Percentiles rank a stretch among this genome's conserved stretches.
Conservation (phyloP, 2,329 filamentous ascomycete species). For the Knufia petricola region DNA sequence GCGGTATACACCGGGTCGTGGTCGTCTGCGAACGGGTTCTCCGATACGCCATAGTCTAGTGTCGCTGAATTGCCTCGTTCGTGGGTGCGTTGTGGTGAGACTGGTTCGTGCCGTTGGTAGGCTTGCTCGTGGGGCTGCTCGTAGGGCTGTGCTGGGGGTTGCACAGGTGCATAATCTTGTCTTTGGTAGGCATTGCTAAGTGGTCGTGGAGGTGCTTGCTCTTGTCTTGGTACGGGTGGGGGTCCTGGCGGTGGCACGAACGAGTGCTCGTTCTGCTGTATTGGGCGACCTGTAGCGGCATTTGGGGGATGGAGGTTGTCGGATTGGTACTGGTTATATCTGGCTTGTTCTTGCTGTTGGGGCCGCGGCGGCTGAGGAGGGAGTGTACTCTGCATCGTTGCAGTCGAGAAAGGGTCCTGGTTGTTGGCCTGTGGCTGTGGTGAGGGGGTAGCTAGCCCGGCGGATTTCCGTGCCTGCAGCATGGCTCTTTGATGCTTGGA, state of each 20-base stretch:
- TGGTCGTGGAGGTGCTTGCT: background rate
- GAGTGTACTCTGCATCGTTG: conserved; percentile 13
- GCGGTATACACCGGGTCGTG: conserved; percentile 14
- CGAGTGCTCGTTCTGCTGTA: conserved; percentile 1
- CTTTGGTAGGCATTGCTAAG: background rate
- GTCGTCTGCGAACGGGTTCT: conserved; percentile 22
- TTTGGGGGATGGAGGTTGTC: background rate
- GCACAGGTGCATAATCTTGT: too few species aligned
- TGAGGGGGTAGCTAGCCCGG: conserved; percentile 11
- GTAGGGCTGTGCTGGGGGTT: background rate
- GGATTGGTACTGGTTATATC: background rate
- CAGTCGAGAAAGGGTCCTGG: conserved; percentile 14
- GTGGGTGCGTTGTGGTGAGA: conserved; percentile 4
- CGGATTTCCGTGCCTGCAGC: conserved; percentile 44
- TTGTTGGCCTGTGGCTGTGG: conserved; percentile 4
- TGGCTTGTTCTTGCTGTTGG: conserved; percentile 5
- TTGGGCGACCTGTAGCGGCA: background rate
- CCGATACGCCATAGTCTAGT: conserved; percentile 15
- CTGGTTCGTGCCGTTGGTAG: background rate
- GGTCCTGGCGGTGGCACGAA: conserved; percentile 7
- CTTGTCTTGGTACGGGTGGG: background rate
- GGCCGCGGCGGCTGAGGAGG: conserved; percentile 10
- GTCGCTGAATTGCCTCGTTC: conserved; percentile 10
- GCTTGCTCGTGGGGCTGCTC: background rate
- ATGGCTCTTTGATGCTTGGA: conserved; percentile 78